Evolutionary conservation across 352 stramenopile genomes (phyloP), one percentile per base, ranked within the genome.

Genomic region (Phytophthora sp.): DNA sequence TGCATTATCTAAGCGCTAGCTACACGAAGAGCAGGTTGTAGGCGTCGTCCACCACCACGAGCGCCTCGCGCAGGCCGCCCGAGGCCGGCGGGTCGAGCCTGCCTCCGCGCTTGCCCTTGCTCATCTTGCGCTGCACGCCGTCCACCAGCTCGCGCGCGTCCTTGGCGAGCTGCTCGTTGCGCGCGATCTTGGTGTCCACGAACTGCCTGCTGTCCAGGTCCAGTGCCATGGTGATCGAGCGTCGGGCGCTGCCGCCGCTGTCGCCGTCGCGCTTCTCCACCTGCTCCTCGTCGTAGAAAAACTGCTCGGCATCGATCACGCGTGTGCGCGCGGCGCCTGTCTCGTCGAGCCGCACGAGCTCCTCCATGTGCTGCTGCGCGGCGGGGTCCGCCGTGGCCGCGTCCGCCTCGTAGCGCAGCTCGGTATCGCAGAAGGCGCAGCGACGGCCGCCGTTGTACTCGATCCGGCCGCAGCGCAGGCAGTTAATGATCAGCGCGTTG

Each of bases 401-500:
- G 17, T 77, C 62, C 6, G 72, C 69, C 38, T 76, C 79, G 50
- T 92, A 92, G 15, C 51, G 73, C 26, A 92, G 63, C 54, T 88
- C 77, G 2, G 67, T 59, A 20, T 75, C 71, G 49, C 84, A 92
- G 53, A 89, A 91, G 10, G 27, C 54, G 54, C 84, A 92, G 45
- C 67, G 58, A 13, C 76, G 75, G 8, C 56, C 69, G 46, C 68
- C 77, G 39, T 91, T 89, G 63, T 76, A 67, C 70, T 92, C 84
- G 56, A 92, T 87, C 31, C 67, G 62, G 5, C 84, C 84, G 46
- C 84, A 92, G 15, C 74, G 66, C 30, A 92, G 62, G 51, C 84
- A 92, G 62, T 92, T 92, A 56, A 89, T 88, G 39, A 91, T 72
- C 20, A 71, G 77, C 32, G 71, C 58, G 48, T 87, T 74, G 53